Base-by-base conservation (phyloP, 2,329 filamentous ascomycete genomes). In the Colletotrichum costaricense region DNA sequence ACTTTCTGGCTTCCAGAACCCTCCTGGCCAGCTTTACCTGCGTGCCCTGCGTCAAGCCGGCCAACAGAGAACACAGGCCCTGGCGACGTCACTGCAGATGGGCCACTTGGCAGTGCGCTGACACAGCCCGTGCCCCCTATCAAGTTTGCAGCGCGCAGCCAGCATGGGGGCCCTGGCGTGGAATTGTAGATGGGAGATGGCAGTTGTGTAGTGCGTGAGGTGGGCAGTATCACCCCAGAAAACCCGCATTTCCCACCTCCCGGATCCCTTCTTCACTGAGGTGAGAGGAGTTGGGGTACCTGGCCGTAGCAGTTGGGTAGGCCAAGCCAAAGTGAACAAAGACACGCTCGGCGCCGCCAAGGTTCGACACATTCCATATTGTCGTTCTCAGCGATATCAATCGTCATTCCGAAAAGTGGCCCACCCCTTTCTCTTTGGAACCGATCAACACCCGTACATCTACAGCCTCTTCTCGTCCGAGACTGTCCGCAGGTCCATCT, bases 51-150 rank as follows among this genome's bases (percentile, higher is more conserved):
- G 19, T 49, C 42, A 22, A 49, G 12, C 19, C 42, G 19, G 19
- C 19, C 42, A 49, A n/a, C 42, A 49, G 19, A 49, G 11, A 8
- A 22, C 8, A 49, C 16, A n/a, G 19, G 42, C 42, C 42, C 16
- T 69, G 66, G n/a, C 70, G 66, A 70, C 60, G 70, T 73, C 70
- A 73, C 67, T 52, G 55, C 70, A 49, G 58, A 56, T 33, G 16
- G 46, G 28, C 35, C 35, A 56, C 70, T 65, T 65, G 60, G 70
- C 66, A 60, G 56, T 60, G 59, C 67, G 19, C 56, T 62, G 67
- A 57, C 70, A 62, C 56, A 62, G 70, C 24, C 67, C 67, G 67
- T 70, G 67, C 67, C 70, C 69, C 46, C 62, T 46, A 60, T 65
- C 67, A 60, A 54, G 28, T 66, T 35, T 66, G 59, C 42, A 55